These are phyloP conservation scores for Silene noctiflora DNA, from an alignment of 179 eudicot genomes.

Conservation along the genomic window DNA sequence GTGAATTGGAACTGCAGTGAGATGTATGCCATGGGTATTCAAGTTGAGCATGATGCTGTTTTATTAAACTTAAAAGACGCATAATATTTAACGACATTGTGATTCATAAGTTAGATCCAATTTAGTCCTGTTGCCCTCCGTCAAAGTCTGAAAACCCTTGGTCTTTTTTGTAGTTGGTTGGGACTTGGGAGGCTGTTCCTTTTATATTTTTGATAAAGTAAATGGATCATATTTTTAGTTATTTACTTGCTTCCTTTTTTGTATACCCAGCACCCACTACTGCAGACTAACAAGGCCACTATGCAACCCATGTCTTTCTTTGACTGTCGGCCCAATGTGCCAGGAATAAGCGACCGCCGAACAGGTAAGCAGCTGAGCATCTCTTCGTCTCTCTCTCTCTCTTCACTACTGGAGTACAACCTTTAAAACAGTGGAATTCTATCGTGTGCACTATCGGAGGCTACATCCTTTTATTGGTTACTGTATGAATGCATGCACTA, in stretches of 20 bases:
- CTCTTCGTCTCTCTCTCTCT: background rate
- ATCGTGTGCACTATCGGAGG: background rate
- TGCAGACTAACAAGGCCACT: conserved; percentile 32
- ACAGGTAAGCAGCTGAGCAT: conserved; percentile 48
- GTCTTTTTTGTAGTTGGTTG: background rate
- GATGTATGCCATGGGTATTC: background rate
- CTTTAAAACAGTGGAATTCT: background rate
- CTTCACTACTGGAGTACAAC: background rate
- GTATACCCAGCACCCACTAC: conserved; percentile 6
- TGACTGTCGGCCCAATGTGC: conserved; percentile 49
- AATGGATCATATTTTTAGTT: background rate
- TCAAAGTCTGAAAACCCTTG: background rate
- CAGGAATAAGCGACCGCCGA: conserved; percentile 50
- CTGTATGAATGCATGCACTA: background rate
- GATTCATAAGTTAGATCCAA: background rate
- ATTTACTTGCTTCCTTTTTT: background rate
- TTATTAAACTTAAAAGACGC: background rate
- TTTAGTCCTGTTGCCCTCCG: background rate
- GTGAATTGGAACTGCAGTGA: background rate
- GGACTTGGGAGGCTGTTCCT: background rate
- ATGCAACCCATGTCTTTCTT: conserved; percentile 32
- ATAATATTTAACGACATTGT: background rate
- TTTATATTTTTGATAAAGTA: background rate
- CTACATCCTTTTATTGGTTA: background rate
- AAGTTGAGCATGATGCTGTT: background rate